phyloP scores from a whole-genome alignment of 2,329 filamentous ascomycete species.

The Pseudogymnoascus sp. region DNA sequence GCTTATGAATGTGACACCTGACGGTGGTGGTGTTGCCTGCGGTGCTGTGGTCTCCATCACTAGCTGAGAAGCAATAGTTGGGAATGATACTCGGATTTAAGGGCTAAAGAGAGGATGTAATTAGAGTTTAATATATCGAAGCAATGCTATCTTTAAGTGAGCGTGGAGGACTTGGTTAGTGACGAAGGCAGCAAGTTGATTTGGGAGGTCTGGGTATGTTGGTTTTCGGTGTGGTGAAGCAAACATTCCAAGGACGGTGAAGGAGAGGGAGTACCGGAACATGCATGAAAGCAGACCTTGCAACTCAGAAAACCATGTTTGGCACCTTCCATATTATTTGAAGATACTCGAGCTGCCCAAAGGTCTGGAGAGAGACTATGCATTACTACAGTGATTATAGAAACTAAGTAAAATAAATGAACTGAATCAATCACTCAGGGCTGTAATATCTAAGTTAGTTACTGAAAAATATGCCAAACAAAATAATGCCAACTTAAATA shows the following conservation, averaged over 20 bases:
- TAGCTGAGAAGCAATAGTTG: background rate
- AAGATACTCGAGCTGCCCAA: background rate
- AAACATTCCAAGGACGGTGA: background rate
- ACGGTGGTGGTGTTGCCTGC: background rate
- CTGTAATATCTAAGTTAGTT: background rate
- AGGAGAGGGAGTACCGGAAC: background rate
- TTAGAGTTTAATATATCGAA: background rate
- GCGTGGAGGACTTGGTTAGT: background rate
- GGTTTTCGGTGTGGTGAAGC: background rate
- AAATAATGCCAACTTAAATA: background rate
- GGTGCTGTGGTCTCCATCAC: background rate
- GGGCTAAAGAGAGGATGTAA: background rate
- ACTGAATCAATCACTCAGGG: background rate
- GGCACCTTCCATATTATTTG: background rate
- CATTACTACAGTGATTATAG: background rate
- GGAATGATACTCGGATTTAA: background rate
- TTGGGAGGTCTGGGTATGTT: background rate
- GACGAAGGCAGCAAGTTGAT: background rate
- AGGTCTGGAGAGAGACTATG: background rate
- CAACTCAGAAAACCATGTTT: background rate
- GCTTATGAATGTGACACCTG: background rate
- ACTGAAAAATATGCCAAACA: background rate
- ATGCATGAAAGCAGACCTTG: background rate
- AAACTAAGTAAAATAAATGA: background rate
- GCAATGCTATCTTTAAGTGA: background rate